Evolutionary conservation across 768 basidiomycete species (phyloP).

Genomic region (Gelatoporia subvermispora): DNA sequence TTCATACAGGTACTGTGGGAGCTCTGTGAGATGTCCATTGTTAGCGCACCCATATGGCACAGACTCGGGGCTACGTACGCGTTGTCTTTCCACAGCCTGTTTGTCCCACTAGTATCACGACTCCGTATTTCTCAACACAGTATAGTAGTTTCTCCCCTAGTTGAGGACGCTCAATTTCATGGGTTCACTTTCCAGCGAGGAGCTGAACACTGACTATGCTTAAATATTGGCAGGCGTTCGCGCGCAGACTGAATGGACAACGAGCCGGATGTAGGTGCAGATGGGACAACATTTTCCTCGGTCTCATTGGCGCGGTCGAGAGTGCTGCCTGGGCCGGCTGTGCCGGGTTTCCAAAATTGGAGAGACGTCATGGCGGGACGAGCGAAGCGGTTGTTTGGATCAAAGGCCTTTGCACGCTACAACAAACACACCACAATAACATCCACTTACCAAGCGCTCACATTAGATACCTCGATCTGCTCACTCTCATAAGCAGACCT

Average conservation of each 20-base stretch:
- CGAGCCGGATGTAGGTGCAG: constrained; percentile 49
- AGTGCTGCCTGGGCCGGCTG: constrained; percentile 76
- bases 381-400: constrained; percentile 1
- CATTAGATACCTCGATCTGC: background rate
- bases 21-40: constrained; percentile 46
- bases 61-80: constrained; percentile 47
- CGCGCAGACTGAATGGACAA: constrained; percentile 72
- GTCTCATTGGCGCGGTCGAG: constrained; percentile 79
- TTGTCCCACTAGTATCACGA: constrained; percentile 87
- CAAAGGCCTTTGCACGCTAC: constrained; percentile 6
- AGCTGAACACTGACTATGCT: constrained; percentile 54
- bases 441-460: background rate
- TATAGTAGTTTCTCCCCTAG: constrained; percentile 77
- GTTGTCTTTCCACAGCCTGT: constrained; percentile 98
- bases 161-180: background rate
- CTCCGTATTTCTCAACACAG: constrained; percentile 77
- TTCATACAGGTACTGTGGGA: constrained; percentile 93
- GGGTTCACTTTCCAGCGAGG: background rate
- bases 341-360: constrained; percentile 90
- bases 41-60: constrained; percentile 3
- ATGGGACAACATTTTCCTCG: constrained; percentile 68
- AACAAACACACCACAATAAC: constrained; percentile 3
- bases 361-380: constrained; percentile 40
- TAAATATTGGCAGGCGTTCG: constrained; percentile 83
- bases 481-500: no score